These are phyloP conservation scores for Beauveria australis DNA, from an alignment of 2,329 filamentous ascomycete genomes.

Conservation along the genomic window DNA sequence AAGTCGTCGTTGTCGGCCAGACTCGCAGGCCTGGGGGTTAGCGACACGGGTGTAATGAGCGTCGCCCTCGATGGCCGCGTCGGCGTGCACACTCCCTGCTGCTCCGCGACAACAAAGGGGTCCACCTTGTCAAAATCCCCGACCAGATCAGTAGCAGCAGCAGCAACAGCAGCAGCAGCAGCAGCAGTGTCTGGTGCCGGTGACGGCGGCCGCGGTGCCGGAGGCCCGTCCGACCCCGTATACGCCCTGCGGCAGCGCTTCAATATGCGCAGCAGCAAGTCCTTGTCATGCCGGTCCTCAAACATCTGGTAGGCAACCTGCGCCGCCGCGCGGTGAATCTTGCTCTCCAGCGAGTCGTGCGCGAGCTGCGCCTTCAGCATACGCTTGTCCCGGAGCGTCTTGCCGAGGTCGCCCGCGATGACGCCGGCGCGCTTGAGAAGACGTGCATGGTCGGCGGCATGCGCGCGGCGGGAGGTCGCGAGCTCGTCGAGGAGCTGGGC, in stretches of 20 bases:
- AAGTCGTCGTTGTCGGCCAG: too few species aligned
- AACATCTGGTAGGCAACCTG: not conserved
- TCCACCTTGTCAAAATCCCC: not conserved
- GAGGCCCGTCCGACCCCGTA: not conserved
- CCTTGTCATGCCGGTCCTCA: not conserved
- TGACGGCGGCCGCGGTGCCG: not conserved
- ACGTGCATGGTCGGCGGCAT: not conserved
- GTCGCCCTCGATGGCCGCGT: not conserved
- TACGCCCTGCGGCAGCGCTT: not conserved
- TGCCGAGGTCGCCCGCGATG: not conserved
- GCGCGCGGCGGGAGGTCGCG: not conserved
- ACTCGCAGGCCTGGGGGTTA: not conserved
- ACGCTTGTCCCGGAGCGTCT: not conserved
- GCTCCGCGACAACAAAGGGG: not conserved
- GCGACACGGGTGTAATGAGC: not conserved
- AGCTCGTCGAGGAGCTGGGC: not conserved
- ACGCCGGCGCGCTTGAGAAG: not conserved
- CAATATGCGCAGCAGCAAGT: not conserved
- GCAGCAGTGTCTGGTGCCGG: not conserved
- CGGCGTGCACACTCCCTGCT: not conserved
- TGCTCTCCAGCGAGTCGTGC: not conserved
- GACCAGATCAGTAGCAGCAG: too few species aligned
- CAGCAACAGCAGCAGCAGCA: not conserved
- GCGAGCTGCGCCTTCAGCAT: not conserved
- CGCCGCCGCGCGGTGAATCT: not conserved